phyloP scores from a whole-genome alignment of 495 filamentous ascomycete species.

The Neurospora sublineolata region DNA sequence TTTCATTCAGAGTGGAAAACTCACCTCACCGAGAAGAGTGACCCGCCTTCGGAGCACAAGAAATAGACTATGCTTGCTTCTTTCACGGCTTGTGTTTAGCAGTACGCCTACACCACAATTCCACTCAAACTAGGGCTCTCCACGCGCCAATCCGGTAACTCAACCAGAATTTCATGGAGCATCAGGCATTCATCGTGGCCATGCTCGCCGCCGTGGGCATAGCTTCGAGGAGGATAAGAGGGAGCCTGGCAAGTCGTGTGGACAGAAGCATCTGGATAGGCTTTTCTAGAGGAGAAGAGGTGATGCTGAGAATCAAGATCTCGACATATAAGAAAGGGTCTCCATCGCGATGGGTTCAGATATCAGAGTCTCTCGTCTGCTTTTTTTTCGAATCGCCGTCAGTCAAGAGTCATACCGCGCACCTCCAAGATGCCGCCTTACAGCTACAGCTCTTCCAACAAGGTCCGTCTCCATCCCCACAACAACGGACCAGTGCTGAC shows the following conservation, averaged over 20 bases:
- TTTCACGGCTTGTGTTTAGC: neutral
- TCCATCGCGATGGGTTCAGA: neutral
- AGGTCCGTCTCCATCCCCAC: neutral
- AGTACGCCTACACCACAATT: neutral
- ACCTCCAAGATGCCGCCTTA: neutral
- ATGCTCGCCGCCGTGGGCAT: neutral
- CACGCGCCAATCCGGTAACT: neutral
- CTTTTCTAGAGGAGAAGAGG: neutral
- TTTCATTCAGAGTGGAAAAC: neutral
- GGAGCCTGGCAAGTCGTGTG: neutral
- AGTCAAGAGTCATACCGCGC: neutral
- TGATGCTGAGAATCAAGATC: neutral
- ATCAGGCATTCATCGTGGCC: neutral
- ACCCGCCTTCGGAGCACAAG: neutral
- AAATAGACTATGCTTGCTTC: neutral
- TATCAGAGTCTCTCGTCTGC: neutral
- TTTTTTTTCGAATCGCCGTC: neutral
- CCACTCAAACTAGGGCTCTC: neutral
- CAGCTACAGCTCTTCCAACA: neutral
- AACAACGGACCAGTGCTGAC: neutral
- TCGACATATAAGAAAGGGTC: neutral
- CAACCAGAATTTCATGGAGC: neutral
- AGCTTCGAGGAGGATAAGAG: neutral
- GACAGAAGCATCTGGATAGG: neutral
- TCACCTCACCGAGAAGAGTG: neutral